Conservation (phyloP, 2,329 filamentous ascomycete genomes). For the Sclerotinia minor region DNA sequence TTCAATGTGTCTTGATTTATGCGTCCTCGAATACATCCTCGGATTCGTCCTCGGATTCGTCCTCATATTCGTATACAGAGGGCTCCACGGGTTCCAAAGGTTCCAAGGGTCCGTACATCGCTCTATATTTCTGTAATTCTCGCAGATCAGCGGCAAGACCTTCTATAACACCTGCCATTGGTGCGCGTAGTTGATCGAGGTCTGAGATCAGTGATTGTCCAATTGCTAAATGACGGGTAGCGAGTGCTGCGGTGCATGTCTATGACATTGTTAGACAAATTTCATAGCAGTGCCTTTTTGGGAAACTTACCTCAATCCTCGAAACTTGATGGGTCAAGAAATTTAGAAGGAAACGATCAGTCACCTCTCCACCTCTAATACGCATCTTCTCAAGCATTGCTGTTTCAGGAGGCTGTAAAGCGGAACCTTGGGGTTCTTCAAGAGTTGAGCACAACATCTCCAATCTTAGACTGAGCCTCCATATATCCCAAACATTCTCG, state of each 20-base stretch:
- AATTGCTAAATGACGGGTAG: conserved; percentile 74
- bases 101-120: conserved; percentile 30
- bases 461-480: conserved; percentile 82
- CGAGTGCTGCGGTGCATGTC: conserved; percentile 79
- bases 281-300: conserved; percentile 18
- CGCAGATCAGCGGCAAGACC: conserved; percentile 61
- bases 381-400: conserved; percentile 76
- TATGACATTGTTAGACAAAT: conserved; percentile 44
- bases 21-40: neutral
- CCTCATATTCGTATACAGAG: conserved; percentile 12
- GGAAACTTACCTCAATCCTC: conserved; percentile 76
- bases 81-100: neutral
- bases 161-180: conserved; percentile 71
- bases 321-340: conserved; percentile 95
- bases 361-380: conserved; percentile 75
- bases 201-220: conserved; percentile 63
- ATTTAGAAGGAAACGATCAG: conserved; percentile 82
- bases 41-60: conserved; percentile 7
- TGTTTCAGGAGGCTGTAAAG: conserved; percentile 77
- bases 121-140: conserved; percentile 63
- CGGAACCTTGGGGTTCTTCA: conserved; percentile 61
- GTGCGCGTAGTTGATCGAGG: conserved; percentile 72
- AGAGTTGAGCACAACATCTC: conserved; percentile 91
- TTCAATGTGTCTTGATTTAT: neutral
- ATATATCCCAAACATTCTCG: conserved; percentile 76